Conservation (phyloP, 2,329 filamentous ascomycete species). For the Xylaria sp. region DNA sequence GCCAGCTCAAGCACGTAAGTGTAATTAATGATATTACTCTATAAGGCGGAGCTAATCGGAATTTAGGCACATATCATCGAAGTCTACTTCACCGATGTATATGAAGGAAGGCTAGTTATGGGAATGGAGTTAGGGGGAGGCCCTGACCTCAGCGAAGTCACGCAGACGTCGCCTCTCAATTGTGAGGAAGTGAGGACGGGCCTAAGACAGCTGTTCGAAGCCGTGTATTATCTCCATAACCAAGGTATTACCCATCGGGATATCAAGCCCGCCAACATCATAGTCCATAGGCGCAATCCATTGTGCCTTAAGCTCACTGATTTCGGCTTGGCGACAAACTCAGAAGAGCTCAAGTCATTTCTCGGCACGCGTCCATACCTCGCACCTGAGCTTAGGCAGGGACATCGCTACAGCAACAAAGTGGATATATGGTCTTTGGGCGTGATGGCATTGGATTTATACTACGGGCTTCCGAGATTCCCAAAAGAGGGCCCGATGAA, state of each 20-base stretch:
- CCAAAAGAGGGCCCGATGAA: rapidly evolving
- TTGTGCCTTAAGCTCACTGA: constrained; percentile 13
- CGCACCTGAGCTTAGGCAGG: background rate
- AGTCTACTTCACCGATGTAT: background rate
- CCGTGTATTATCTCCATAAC: constrained; percentile 9
- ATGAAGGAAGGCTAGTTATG: background rate
- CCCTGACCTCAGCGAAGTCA: background rate
- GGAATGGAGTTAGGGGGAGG: constrained; percentile 13
- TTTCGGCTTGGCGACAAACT: constrained; percentile 6
- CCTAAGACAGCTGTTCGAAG: background rate
- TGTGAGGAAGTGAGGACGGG: background rate
- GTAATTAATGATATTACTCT: background rate
- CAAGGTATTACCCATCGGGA: constrained; percentile 14
- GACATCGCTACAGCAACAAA: background rate
- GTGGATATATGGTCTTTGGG: constrained; percentile 28
- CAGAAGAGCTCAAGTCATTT: background rate
- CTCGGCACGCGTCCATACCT: background rate
- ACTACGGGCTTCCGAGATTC: background rate
- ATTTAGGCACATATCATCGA: constrained; percentile 7
- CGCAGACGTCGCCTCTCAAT: rapidly evolving
- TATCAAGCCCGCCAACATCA: constrained; percentile 21
- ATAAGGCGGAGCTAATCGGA: background rate
- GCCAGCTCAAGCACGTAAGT: constrained; percentile 2
- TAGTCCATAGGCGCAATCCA: constrained; percentile 5
- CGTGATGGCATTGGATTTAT: background rate